A percentile compares a stretch with the other conserved stretches of the same genome.
Evolutionary conservation across 2,329 filamentous ascomycete species (phyloP).

Genomic region (Tolypocladium tropicale): DNA sequence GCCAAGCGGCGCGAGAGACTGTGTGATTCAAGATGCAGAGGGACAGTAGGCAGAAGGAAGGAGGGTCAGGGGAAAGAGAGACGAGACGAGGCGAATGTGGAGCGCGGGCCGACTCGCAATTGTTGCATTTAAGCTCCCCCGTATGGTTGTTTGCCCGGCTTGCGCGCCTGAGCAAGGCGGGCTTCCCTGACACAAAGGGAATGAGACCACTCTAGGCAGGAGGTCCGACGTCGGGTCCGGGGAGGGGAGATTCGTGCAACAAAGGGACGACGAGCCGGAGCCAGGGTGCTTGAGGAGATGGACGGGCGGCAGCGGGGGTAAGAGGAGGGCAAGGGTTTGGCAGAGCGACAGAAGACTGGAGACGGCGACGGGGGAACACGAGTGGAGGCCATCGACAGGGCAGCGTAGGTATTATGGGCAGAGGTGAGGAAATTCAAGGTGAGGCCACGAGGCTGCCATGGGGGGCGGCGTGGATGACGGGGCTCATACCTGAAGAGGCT

Average conservation of each 20-base stretch:
- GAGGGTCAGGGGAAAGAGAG: neutral
- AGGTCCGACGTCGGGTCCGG: neutral
- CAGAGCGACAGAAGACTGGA: neutral
- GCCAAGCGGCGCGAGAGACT: neutral
- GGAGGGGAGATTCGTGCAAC: neutral
- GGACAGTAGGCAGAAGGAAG: neutral
- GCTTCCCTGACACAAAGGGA: neutral
- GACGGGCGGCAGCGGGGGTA: neutral
- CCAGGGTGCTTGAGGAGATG: neutral
- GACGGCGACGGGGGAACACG: neutral
- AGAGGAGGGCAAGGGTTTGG: neutral
- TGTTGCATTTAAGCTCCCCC: neutral
- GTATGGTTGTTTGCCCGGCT: neutral
- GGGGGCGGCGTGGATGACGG: neutral
- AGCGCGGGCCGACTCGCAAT: neutral
- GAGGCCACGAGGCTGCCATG: neutral
- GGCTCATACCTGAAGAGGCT: neutral
- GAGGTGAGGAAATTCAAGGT: neutral
- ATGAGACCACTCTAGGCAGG: neutral
- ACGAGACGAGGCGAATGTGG: neutral
- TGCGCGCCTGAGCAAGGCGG: too few relatives aligned
- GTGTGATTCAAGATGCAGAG: neutral
- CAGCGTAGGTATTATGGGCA: neutral
- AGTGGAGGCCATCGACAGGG: neutral
- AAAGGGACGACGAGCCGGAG: neutral